Evolutionary conservation across 768 basidiomycete species (phyloP).

Genomic region (Leccinellum rugosiceps): DNA sequence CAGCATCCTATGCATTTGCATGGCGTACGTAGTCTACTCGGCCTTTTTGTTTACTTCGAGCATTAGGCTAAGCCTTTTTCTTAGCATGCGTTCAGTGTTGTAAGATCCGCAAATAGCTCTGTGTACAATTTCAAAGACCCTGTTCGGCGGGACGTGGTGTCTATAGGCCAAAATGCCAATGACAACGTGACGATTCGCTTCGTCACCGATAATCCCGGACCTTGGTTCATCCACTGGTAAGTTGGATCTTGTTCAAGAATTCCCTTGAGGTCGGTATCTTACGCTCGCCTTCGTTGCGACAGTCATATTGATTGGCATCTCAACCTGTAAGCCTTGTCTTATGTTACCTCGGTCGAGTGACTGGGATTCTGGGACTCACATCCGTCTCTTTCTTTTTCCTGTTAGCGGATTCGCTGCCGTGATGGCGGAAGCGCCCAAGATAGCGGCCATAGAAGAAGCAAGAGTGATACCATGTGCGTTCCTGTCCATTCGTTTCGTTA

Average conservation of each 20-base stretch:
- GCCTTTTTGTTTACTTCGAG: background rate
- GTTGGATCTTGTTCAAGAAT: background rate
- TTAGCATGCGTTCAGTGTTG: constrained; percentile 37
- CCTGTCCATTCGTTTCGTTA: background rate
- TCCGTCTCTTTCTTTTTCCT: constrained; percentile 13
- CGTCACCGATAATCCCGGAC: constrained; percentile 63
- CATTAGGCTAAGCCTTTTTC: background rate
- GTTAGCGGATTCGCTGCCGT: constrained; percentile 30
- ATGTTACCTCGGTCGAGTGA: background rate
- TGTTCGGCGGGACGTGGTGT: constrained; percentile 34
- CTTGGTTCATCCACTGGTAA: constrained; percentile 52
- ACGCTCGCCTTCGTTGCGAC: background rate
- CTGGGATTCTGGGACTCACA: background rate
- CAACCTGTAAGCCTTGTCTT: constrained; percentile 16
- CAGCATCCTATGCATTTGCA: constrained; percentile 44
- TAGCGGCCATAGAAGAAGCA: constrained; percentile 6
- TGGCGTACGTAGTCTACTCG: constrained; percentile 30
- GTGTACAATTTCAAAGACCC: constrained; percentile 37
- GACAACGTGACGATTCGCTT: constrained; percentile 58
- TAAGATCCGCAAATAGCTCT: constrained; percentile 30
- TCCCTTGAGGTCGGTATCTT: background rate
- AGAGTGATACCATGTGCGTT: constrained; percentile 20
- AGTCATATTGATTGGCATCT: constrained; percentile 34
- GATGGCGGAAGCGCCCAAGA: constrained; percentile 23
- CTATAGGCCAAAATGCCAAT: constrained; percentile 21